Conservation (phyloP, 208 protist genomes). For the Acanthamoeba sp. region DNA sequence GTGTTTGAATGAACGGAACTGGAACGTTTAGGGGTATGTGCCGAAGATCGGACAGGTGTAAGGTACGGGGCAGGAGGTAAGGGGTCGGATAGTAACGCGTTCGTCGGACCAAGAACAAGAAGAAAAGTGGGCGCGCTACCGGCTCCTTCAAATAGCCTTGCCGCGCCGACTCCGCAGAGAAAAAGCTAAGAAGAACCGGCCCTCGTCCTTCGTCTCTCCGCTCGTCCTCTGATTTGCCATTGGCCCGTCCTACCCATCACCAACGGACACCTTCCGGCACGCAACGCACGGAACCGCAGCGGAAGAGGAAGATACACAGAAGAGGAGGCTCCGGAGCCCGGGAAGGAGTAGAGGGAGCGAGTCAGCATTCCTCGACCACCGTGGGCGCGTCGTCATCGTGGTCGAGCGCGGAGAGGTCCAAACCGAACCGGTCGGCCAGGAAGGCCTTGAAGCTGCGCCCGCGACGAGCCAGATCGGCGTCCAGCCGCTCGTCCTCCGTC, state of each 20-base stretch:
- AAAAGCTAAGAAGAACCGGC: neutral
- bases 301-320: neutral
- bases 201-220: no score
- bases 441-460: neutral
- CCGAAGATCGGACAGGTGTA: conserved; percentile 20
- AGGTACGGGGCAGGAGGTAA: conserved; percentile 35
- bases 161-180: neutral
- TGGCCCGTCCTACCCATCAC: neutral
- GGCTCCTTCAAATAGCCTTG: neutral
- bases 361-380: neutral
- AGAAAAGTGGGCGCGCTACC: neutral
- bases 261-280: neutral
- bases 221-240: neutral
- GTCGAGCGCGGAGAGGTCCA: conserved; percentile 1
- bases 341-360: neutral
- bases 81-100: neutral
- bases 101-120: conserved; percentile 48
- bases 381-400: neutral
- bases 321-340: neutral
- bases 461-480: neutral
- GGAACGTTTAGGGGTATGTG: neutral
- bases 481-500: neutral
- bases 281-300: neutral
- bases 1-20: neutral
- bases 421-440: neutral